Conservation (phyloP, 2,329 filamentous ascomycete species). For the Cryphonectria carpinicola region DNA sequence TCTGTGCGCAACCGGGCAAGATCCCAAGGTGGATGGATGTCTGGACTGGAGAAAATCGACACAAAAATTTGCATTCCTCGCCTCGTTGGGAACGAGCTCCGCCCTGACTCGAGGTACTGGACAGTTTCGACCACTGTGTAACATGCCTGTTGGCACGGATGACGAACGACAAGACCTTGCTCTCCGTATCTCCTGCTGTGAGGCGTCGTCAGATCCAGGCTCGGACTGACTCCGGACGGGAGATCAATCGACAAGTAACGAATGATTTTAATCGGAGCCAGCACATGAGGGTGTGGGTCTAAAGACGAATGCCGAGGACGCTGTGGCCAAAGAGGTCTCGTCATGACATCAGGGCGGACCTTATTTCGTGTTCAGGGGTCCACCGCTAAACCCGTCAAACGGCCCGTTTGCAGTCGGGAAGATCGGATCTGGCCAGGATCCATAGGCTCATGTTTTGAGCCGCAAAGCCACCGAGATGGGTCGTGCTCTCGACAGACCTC, state of each 20-base stretch:
- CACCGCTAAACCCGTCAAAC: conserved; percentile 28
- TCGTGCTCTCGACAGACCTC: conserved; percentile 24
- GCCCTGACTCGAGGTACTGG: conserved; percentile 16
- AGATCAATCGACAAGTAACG: conserved; percentile 16
- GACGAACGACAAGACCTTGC: conserved; percentile 13
- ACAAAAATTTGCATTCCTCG: no score
- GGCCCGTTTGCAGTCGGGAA: conserved; percentile 28
- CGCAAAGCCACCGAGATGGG: conserved; percentile 28
- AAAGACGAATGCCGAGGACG: conserved; percentile 25
- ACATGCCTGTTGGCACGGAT: conserved; percentile 6
- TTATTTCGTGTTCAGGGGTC: conserved; percentile 16
- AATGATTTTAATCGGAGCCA: conserved; percentile 25
- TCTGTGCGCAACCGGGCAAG: conserved; percentile 3
- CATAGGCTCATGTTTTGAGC: conserved; percentile 27
- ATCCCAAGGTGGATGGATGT: background rate
- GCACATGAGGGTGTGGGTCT: conserved; percentile 14
- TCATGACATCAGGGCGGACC: conserved; percentile 26
- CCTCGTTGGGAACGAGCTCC: background rate
- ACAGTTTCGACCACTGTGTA: background rate
- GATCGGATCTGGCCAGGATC: conserved; percentile 19
- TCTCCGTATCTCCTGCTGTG: background rate
- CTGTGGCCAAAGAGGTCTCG: conserved; percentile 19
- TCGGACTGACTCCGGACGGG: conserved; percentile 25
- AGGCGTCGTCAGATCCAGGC: conserved; percentile 22
- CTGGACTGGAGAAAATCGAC: conserved; percentile 3